Percentiles rank a stretch among this genome's conserved stretches.
These are phyloP conservation scores for Fraxinus cuspidata DNA, from an alignment of 257 asterid genomes.

Conservation along the genomic window DNA sequence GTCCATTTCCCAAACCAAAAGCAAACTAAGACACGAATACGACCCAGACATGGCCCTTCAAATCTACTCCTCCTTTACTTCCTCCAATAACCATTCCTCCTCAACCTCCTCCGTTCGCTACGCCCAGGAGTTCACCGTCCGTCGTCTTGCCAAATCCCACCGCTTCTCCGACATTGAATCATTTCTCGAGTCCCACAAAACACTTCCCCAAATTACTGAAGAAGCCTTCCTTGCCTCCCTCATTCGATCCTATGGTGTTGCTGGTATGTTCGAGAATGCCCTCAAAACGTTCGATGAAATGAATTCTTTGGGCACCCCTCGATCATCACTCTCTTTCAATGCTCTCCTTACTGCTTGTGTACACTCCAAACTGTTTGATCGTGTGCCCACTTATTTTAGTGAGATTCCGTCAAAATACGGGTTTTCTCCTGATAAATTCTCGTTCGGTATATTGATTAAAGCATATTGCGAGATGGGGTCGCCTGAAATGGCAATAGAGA, in stretches of 20 bases:
- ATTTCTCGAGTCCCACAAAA: conserved; percentile 79
- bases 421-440: conserved; percentile 55
- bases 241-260: conserved; percentile 75
- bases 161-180: conserved; percentile 66
- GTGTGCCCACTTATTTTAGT: conserved; percentile 52
- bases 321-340: conserved; percentile 66
- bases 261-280: conserved; percentile 78
- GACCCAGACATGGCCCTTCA: conserved; percentile 77
- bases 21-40: conserved; percentile 40
- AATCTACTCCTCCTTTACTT: conserved; percentile 62
- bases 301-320: conserved; percentile 71
- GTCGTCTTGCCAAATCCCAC: conserved; percentile 67
- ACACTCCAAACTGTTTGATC: conserved; percentile 43
- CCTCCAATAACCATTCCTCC: conserved; percentile 46
- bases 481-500: conserved; percentile 53
- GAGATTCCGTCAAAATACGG: conserved; percentile 59
- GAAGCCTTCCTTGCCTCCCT: conserved; percentile 72
- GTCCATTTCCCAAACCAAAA: conserved; percentile 56
- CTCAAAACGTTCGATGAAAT: conserved; percentile 53
- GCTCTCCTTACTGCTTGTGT: conserved; percentile 58
- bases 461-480: conserved; percentile 70
- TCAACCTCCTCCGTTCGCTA: conserved; percentile 57
- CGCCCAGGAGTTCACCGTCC: conserved; percentile 69
- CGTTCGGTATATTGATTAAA: conserved; percentile 68
- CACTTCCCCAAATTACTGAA: conserved; percentile 52